phyloP scores from a whole-genome alignment of 768 basidiomycete genomes.

The Cystofilobasidium ferigula region DNA sequence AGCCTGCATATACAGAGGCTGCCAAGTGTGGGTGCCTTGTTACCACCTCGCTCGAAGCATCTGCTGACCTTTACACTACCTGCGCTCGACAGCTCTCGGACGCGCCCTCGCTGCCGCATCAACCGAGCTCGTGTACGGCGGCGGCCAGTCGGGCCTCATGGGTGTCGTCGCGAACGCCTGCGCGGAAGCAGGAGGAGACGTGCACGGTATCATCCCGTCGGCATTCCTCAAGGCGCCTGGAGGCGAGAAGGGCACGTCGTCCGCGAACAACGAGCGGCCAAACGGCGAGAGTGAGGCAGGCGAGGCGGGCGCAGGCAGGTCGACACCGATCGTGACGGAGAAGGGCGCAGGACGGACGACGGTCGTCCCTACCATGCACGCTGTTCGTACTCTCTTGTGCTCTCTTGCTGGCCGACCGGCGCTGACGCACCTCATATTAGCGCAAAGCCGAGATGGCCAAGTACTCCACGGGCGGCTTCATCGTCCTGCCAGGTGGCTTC shows the following conservation, averaged over 20 bases:
- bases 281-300: conserved; percentile 26
- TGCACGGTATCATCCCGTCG: conserved; percentile 65
- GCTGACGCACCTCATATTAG: conserved; percentile 32
- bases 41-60: neutral
- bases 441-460: conserved; percentile 86
- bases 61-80: neutral
- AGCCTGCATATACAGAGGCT: neutral
- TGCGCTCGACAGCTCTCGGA: conserved; percentile 51
- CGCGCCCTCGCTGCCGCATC: conserved; percentile 53
- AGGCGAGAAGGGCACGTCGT: conserved; percentile 54
- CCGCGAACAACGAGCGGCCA: conserved; percentile 29
- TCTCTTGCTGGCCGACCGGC: neutral
- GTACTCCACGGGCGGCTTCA: conserved; percentile 58
- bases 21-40: neutral
- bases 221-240: conserved; percentile 52
- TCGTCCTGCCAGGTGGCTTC: conserved; percentile 84
- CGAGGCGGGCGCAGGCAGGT: conserved; percentile 29
- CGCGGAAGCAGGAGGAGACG: conserved; percentile 55
- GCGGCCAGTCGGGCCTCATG: conserved; percentile 75
- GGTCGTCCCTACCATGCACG: conserved; percentile 37
- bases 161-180: conserved; percentile 61
- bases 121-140: conserved; percentile 72
- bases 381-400: neutral
- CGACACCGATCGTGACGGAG: conserved; percentile 27
- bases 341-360: conserved; percentile 10